Percentiles rank a stretch among this genome's conserved stretches.
These are phyloP conservation scores for Podospora pseudoanserina DNA, from an alignment of 495 filamentous ascomycete genomes.

Conservation along the genomic window DNA sequence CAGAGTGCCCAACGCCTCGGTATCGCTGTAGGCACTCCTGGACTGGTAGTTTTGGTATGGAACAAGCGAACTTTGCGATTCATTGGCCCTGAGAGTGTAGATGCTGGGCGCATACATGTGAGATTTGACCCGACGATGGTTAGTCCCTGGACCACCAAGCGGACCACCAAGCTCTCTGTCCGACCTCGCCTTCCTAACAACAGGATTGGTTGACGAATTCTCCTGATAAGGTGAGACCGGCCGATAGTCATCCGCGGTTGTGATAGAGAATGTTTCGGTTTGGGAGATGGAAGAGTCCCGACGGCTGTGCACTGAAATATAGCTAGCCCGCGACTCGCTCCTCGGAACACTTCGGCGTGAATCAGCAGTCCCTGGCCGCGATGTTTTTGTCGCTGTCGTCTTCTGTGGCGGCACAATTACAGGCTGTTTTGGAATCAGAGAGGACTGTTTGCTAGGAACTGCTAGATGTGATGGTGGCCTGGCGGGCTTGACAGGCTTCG, in stretches of 20 bases:
- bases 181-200: constrained; percentile 6
- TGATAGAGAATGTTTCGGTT: constrained; percentile 58
- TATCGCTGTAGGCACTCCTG: constrained; percentile 54
- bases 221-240: constrained; percentile 15
- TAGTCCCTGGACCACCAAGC: constrained; percentile 11
- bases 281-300: constrained; percentile 57
- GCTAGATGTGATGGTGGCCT: constrained; percentile 11
- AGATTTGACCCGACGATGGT: constrained; percentile 37
- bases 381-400: constrained; percentile 39
- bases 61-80: constrained; percentile 62
- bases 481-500: constrained; percentile 4
- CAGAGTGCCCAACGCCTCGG: constrained; percentile 52
- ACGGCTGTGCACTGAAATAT: constrained; percentile 51
- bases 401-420: constrained; percentile 24
- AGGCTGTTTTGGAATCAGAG: constrained; percentile 13
- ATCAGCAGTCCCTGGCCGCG: constrained; percentile 11
- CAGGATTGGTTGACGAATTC: not conserved
- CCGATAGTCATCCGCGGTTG: constrained; percentile 35
- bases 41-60: constrained; percentile 50
- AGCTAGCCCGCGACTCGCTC: constrained; percentile 42
- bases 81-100: constrained; percentile 63
- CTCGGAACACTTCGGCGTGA: constrained; percentile 14
- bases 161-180: constrained; percentile 14
- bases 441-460: constrained; percentile 25
- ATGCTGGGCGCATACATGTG: constrained; percentile 55